These are phyloP conservation scores for Phialophora verrucosa DNA, from an alignment of 2,329 filamentous ascomycete genomes.

Conservation along the genomic window DNA sequence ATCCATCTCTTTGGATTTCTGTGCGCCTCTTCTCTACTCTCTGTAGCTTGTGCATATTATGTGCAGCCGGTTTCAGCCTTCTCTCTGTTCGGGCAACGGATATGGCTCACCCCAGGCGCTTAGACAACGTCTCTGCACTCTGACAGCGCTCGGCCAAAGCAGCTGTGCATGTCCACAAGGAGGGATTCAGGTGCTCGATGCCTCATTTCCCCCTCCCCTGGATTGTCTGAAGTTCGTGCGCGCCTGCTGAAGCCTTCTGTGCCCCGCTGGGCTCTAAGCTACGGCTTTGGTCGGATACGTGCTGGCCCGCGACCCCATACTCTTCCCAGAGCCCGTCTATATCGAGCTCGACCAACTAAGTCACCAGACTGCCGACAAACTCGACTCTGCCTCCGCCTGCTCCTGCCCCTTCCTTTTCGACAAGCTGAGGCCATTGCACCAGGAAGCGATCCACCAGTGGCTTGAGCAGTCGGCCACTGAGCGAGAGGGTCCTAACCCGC, in stretches of 20 bases:
- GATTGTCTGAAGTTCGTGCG: not conserved
- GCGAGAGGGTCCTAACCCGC: conserved; percentile 77
- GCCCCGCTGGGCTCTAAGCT: not conserved
- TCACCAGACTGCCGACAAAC: conserved; percentile 36
- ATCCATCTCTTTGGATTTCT: not conserved
- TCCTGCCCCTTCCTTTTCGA: conserved; percentile 42
- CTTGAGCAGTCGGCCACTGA: conserved; percentile 79
- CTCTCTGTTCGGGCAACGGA: not conserved
- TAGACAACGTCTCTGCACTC: not conserved
- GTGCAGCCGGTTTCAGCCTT: not conserved
- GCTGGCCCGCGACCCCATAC: not conserved
- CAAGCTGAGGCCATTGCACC: conserved; percentile 77
- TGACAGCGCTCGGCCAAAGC: not conserved
- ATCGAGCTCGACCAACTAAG: conserved; percentile 16
- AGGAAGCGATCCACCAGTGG: conserved; percentile 76
- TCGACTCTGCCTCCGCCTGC: conserved; percentile 24
- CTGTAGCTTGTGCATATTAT: not conserved
- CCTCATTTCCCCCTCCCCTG: not conserved
- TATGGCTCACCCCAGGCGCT: not conserved
- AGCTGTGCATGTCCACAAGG: not conserved
- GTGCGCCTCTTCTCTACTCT: not conserved
- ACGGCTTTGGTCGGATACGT: not conserved
- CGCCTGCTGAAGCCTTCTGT: not conserved
- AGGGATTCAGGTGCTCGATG: not conserved
- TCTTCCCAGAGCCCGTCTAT: not conserved